A percentile compares a stretch with the other conserved stretches of the same genome.
Evolutionary conservation across 768 basidiomycete genomes (phyloP).

Genomic region (Russula griseocarnosa): DNA sequence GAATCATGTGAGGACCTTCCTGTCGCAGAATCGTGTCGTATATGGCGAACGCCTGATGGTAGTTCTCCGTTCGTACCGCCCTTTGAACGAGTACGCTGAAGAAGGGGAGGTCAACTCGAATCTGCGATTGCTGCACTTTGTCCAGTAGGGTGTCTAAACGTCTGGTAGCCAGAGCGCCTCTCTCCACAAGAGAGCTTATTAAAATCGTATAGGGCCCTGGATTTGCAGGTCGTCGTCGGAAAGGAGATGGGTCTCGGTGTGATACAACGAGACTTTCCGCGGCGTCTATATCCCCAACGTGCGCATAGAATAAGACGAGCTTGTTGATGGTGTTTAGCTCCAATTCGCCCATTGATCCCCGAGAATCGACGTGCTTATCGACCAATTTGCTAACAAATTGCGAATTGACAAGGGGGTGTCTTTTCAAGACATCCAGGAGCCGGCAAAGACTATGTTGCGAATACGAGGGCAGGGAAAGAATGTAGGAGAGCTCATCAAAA

Average conservation of each 20-base stretch:
- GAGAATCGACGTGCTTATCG: constrained; percentile 18
- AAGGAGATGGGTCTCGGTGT: constrained; percentile 29
- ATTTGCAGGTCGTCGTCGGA: constrained; percentile 24
- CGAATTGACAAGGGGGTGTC: constrained; percentile 13
- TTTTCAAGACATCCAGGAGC: constrained; percentile 35
- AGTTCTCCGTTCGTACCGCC: constrained; percentile 36
- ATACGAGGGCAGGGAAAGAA: constrained; percentile 31
- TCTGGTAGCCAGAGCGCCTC: constrained; percentile 28
- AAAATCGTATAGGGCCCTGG: constrained; percentile 40
- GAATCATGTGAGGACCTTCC: constrained; percentile 35
- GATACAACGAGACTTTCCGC: constrained; percentile 33
- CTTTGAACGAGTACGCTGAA: constrained; percentile 49
- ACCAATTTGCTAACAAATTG: constrained; percentile 26
- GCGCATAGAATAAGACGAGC: constrained; percentile 33
- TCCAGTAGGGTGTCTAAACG: constrained; percentile 39
- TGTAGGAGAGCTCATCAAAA: constrained; percentile 28
- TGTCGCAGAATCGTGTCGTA: constrained; percentile 41
- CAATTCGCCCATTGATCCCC: constrained; percentile 20
- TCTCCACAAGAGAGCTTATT: constrained; percentile 38
- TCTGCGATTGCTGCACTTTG: constrained; percentile 39
- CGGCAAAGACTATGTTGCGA: constrained; percentile 32
- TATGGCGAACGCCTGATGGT: constrained; percentile 41
- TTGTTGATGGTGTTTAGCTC: constrained; percentile 23
- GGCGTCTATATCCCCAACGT: constrained; percentile 35
- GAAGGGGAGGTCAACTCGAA: constrained; percentile 40